A percentile compares a stretch with the other conserved stretches of the same genome.
These are phyloP conservation scores for Aspergillus mulundensis DNA, from an alignment of 495 filamentous ascomycete species.

Conservation along the genomic window DNA sequence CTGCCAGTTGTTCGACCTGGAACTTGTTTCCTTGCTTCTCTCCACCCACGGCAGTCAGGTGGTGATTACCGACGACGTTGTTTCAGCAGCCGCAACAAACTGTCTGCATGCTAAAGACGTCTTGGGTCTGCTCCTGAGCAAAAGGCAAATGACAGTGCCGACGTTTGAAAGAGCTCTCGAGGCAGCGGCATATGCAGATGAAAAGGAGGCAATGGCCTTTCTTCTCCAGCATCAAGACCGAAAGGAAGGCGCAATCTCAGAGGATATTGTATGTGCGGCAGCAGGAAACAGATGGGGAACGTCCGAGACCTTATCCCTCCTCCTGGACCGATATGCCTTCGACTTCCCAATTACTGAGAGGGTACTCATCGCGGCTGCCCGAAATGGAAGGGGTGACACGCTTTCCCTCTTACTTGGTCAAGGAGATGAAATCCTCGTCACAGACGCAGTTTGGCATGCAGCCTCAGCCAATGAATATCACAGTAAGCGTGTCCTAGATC, in stretches of 20 bases:
- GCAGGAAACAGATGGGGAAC: not conserved
- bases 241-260: not conserved
- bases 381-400: not conserved
- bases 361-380: slow-evolving; percentile 1
- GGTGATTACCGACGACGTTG: not conserved
- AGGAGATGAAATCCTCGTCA: no score
- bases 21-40: not conserved
- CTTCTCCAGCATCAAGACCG: no score
- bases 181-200: no score
- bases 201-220: no score
- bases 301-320: not conserved
- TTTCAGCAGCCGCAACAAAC: not conserved
- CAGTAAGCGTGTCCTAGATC: no score
- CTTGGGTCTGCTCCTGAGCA: not conserved
- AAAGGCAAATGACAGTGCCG: no score
- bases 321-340: not conserved
- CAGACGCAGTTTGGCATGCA: no score
- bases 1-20: not conserved
- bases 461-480: no score
- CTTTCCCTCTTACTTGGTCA: not conserved
- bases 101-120: slow-evolving; percentile 1
- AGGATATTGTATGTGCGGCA: not conserved
- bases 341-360: slow-evolving; percentile 1
- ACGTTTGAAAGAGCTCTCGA: no score
- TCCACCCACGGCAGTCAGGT: not conserved